Evolutionary conservation across 163 green algal genomes (phyloP), one percentile per base, ranked within the genome.

Genomic region (Scenedesmus sp.): DNA sequence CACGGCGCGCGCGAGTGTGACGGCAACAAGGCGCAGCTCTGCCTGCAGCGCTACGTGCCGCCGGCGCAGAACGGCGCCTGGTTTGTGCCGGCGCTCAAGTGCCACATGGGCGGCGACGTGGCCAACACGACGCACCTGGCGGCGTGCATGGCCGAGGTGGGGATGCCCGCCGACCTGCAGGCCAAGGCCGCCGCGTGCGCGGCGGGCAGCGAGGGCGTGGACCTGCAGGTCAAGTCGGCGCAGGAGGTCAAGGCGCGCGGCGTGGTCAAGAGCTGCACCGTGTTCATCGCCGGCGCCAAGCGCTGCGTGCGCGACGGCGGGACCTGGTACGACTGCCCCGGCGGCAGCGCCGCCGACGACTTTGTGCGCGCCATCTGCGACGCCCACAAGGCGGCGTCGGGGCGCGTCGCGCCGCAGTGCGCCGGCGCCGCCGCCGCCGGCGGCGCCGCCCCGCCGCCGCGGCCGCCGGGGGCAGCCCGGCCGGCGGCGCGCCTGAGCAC

Each of bases 11-110:
- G 15, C 5, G 69, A 77, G 50, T 77, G 69, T 17, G 34, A 24
- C 11, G 69, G 69, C 36, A 77, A 77, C 69, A 48, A 57, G 69
- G 34, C 48, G 54, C 69, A 77, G 69, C 20, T 77, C n/a, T 77
- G 69, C 54, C 26, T 77, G 22, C 11, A 56, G 22, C 24, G 42
- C 5, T 28, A 77, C 24, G 7, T 77, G 10, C 69, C 69, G 5
- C 34, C 29, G 9, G 69, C 45, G 11, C 44, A 77, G 36, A 60
- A 77, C 39, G 26, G 44, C 6, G 54, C 39, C 24, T 76, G 67
- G 67, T 77, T 50, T 53, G 29, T 65, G 24, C 33, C 26, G 5
- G 56, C 47, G 4, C 20, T 77, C 14, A 28, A 33, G 24, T 77
- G 69, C 54, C 69, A 67, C 24, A 48, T 15, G 6, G 17, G 45